Evolutionary conservation across 371 early-diverging fungal genomes (phyloP).

Genomic region (Saksenaea vasiformis): DNA sequence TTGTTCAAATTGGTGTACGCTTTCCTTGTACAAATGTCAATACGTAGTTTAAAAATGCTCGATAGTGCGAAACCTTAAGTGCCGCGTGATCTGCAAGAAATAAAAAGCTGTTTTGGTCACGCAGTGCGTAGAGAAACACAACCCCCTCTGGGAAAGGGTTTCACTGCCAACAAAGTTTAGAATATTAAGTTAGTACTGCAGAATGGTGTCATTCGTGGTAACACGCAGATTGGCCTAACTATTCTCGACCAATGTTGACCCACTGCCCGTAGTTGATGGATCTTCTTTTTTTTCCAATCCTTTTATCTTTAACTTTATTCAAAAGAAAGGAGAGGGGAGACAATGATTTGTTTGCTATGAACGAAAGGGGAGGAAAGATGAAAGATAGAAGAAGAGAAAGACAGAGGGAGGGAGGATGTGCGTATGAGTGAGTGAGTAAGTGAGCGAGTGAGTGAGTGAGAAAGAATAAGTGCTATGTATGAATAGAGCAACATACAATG

Average conservation of each 20-base stretch:
- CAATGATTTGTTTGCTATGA: background rate
- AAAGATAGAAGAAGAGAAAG: background rate
- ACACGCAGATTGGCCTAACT: background rate
- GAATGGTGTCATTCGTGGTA: background rate
- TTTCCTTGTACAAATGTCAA: no score
- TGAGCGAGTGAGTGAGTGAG: background rate
- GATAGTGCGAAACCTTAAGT: background rate
- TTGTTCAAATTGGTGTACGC: no score
- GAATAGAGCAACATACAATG: conserved; percentile 4
- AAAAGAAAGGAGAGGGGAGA: conserved; percentile 1
- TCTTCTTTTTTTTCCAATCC: background rate
- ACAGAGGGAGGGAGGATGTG: background rate
- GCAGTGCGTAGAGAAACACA: background rate
- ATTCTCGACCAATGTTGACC: background rate
- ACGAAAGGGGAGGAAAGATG: conserved; percentile 4
- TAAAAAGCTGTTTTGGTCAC: background rate
- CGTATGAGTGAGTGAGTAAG: background rate
- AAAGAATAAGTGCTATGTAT: background rate
- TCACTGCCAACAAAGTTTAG: background rate
- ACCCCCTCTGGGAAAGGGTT: background rate
- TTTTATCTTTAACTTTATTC: background rate
- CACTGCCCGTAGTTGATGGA: background rate
- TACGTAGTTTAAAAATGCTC: background rate
- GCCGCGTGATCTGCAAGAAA: background rate
- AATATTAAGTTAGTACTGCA: background rate